Base-by-base conservation (phyloP, 75 land plant species). In the Selaginella tamariscina region DNA sequence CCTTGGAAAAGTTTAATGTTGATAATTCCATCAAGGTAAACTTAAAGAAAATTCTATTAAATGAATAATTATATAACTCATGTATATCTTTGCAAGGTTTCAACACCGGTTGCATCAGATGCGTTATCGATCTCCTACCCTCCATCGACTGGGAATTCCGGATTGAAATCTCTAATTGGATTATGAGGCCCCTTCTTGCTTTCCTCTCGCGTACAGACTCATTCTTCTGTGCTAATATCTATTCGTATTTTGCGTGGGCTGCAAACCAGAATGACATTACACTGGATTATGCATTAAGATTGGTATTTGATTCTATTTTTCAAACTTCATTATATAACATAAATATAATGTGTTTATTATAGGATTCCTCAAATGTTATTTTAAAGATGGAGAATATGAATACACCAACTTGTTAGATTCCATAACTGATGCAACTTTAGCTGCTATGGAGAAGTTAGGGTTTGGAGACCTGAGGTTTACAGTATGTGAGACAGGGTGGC, bases 361-460 rank as follows among this genome's bases (percentile, higher is more conserved):
- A n/a, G n/a, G n/a, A n/a, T n/a, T n/a, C n/a, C n/a, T n/a, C n/a
- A n/a, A n/a, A n/a, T n/a, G n/a, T n/a, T n/a, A n/a, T n/a, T n/a
- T 59, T 8, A 21, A n/a, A 59, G 62, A 59, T 59, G 62, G 62
- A 5, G 5, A 8, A 59, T n/a, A 8, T n/a, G 21, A 9, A 5
- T 59, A 59, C 62, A 59, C 62, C 8, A 59, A 59, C 26, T 26
- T 59, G 26, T 59, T 59, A 8, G 62, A 59, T 59, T 5, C 62
- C 18, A 59, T 59, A 23, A 23, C 21, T n/a, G 62, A 59, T 59
- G 62, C 62, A 2, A 59, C 24, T 9, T 8, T 23, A 2, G 5
- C 62, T 23, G 62, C 62, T 8, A 59, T 59, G 18, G 62, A 59
- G 62, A 59, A 59, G 26, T n/a, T 59, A 5, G 62, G 62, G 18